Percentiles rank a stretch among this genome's conserved stretches.
Conservation (phyloP, 306 rosid species). For the Pyrus bretschneideri region DNA sequence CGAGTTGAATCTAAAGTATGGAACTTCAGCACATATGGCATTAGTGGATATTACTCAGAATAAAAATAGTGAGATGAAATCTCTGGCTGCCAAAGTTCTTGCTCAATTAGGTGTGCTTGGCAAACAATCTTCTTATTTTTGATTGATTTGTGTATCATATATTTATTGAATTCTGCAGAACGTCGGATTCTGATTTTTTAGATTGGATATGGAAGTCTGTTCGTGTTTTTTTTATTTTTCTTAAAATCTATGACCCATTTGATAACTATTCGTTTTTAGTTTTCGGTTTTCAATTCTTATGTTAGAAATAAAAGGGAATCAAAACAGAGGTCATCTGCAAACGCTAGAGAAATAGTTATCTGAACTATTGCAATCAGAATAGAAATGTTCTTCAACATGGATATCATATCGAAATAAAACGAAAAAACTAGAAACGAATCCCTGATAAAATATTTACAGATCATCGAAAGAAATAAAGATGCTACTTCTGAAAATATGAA, state of each 20-base stretch:
- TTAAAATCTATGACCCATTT: too few species aligned
- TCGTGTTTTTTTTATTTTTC: background rate
- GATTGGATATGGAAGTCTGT: background rate
- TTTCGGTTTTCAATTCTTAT: too few species aligned
- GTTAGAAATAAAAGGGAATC: background rate
- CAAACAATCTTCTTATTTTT: constrained; percentile 54
- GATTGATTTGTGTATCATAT: background rate
- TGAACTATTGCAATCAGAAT: background rate
- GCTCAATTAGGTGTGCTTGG: constrained; percentile 49
- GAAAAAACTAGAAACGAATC: background rate
- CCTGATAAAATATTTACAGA: background rate
- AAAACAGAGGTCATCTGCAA: background rate
- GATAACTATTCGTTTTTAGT: background rate
- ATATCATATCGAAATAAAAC: background rate
- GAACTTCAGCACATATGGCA: constrained; percentile 37
- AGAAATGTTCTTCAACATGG: too few species aligned
- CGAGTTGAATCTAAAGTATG: constrained; percentile 31
- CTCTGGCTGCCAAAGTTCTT: constrained; percentile 55
- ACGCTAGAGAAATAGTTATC: background rate
- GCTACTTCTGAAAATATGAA: background rate
- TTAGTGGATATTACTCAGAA: constrained; percentile 50
- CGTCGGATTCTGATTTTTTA: too few species aligned
- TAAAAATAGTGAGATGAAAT: constrained; percentile 38
- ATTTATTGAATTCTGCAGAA: too few species aligned
- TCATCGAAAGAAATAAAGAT: background rate